Base-by-base conservation (phyloP, 768 basidiomycete genomes). In the Lactarius vividus region DNA sequence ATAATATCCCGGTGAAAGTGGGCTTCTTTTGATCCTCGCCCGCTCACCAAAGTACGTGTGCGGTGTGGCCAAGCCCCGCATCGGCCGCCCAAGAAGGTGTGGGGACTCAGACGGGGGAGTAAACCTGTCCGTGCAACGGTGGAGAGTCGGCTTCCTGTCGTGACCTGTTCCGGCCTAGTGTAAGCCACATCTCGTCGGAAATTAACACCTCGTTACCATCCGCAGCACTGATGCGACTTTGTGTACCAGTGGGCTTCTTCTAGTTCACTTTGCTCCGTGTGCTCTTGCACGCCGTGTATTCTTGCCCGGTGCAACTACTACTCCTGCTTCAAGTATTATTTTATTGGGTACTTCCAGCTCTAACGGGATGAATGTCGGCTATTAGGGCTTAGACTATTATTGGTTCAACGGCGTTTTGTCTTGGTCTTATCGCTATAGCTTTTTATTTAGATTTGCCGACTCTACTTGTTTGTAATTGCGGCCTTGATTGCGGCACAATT, bases 11-110 rank as follows among this genome's bases (percentile, higher is more conserved):
- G n/a, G 28, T 52, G 13, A 52, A 52, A 15, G 49, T 52, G 23
- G 16, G 16, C 57, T 65, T 65, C 60, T 57, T 56, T 61, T 46
- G 60, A 65, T 65, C 54, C 59, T 65, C 64, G 31, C 37, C 54
- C 64, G 16, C 35, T 56, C 46, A 35, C 44, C 40, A 55, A 60
- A 58, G 54, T 65, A 61, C 44, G 37, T 61, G 53, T 29, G 35
- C 31, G 10, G 23, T 31, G 3, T 11, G 16, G 40, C 33, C 20
- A 26, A n/a, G 23, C 39, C 6, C 53, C 40, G 39, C 58, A 56
- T 61, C 64, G 64, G 64, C 63, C 57, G 63, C 63, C 57, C 46
- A 13, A 53, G 57, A 64, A 64, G 54, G 18, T 40, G 61, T 20
- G 35, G 37, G n/a, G 13, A 15, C 13, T 49, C 49, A 49, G 11